Base-by-base conservation (phyloP, 179 eudicot genomes). In the Drosera spatulata region DNA sequence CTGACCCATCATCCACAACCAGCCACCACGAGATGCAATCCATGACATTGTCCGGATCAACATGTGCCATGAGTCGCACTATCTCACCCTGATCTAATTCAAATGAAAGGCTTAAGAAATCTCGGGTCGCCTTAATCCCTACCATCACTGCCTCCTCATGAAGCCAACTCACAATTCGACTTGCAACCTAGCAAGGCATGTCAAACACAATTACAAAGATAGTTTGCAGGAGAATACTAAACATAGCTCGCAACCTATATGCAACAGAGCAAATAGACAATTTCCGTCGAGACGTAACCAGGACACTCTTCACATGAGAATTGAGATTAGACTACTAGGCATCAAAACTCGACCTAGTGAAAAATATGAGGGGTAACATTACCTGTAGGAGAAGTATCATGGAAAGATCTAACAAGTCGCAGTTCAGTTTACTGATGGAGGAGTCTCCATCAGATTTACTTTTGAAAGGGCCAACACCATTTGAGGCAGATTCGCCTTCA, bases 1-100 rank as follows among this genome's bases (percentile, higher is more conserved):
- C 45, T 58, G 68, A 74, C 11, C 85, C 79, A 53, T 91, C 82
- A 10, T 79, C 91, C 62, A 86, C 54, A 47, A 80, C 86, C 75
- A 91, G 74, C 96, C 96, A 91, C 98, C 98, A 91, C 4, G 95
- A 91, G 69, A 88, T 91, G 77, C 95, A 79, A 41, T 95, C 95
- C 14, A 66, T 69, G 43, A 58, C 62, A 62, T 88, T 85, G 46
- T 84, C 96, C 5, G 96, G 95, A 72, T 88, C 83, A 57, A 88
- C 88, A 39, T 88, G 95, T 8, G 91, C 96, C 64, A 77, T 85
- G 53, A 91, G 74, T 63, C 86, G 73, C 43, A 84, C 77, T 15
- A 74, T 82, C 76, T 91, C 91, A 2, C 95, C 98, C 59, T 86
- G 86, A 55, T 80, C 89, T 43, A 91, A 60, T 71, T 91, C 98